phyloP scores from a whole-genome alignment of 1,139 yeast genomes.

The Martiniozyma asiatica region DNA sequence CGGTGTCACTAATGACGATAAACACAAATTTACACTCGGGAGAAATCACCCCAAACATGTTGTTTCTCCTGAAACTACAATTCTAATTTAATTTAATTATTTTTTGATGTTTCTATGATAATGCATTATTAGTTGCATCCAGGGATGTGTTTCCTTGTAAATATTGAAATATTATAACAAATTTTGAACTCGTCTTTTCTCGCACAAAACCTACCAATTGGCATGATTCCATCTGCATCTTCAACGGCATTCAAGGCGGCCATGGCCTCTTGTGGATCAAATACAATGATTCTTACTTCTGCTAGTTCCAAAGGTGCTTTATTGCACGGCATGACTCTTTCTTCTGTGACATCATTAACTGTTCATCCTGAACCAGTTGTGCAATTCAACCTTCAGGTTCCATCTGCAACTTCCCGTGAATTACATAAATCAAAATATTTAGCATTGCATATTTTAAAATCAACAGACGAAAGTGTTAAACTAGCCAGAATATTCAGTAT shows the following conservation, averaged over 20 bases:
- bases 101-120: too few species aligned
- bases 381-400: conserved; percentile 73
- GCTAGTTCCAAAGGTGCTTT: conserved; percentile 16
- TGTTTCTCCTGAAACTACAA: too few species aligned
- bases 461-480: conserved; percentile 37
- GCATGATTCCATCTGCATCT: too few species aligned
- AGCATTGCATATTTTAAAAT: conserved; percentile 69
- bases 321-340: conserved; percentile 68
- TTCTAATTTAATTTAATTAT: too few species aligned
- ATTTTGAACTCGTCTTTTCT: too few species aligned
- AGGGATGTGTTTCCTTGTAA: too few species aligned
- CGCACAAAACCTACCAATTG: too few species aligned
- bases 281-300: conserved; percentile 31
- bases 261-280: conserved; percentile 23
- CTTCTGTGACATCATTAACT: conserved; percentile 71
- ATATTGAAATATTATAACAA: too few species aligned
- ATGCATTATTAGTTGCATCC: too few species aligned
- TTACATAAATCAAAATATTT: conserved; percentile 43
- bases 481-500: conserved; percentile 51
- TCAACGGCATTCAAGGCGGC: conserved; percentile 20
- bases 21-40: too few species aligned
- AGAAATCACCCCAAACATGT: too few species aligned
- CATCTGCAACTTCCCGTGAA: conserved; percentile 61
- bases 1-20: too few species aligned
- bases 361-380: conserved; percentile 61